Conservation (phyloP, 2,329 filamentous ascomycete genomes). For the Cladosporium phlei region DNA sequence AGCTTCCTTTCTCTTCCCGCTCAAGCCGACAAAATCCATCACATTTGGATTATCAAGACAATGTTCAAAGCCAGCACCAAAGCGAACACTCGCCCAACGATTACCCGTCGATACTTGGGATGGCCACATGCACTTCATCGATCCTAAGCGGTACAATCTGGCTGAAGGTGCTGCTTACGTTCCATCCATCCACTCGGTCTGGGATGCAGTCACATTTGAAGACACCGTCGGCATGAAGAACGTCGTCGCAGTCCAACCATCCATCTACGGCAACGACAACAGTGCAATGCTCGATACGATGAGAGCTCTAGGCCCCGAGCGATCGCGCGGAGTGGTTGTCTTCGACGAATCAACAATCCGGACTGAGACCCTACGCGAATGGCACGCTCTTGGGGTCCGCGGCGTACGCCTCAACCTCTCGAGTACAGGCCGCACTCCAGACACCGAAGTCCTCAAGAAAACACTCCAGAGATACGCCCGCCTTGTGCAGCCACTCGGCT, state of each 20-base stretch:
- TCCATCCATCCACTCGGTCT: slow-evolving; percentile 8
- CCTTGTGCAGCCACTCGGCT: slow-evolving; percentile 24
- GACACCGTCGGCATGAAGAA: slow-evolving; percentile 24
- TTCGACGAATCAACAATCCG: slow-evolving; percentile 25
- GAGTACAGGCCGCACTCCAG: slow-evolving; percentile 21
- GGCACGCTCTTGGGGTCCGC: slow-evolving; percentile 29
- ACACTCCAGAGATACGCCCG: slow-evolving; percentile 23
- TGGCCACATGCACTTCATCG: slow-evolving; percentile 58
- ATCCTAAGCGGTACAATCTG: slow-evolving; percentile 49
- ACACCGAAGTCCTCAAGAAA: slow-evolving; percentile 20
- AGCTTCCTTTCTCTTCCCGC: background rate
- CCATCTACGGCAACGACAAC: slow-evolving; percentile 32
- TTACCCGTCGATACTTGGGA: slow-evolving; percentile 5
- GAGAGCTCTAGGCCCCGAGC: slow-evolving; percentile 17
- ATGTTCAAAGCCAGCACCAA: background rate
- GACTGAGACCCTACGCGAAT: slow-evolving; percentile 20
- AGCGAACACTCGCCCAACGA: background rate
- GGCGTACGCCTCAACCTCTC: slow-evolving; percentile 32
- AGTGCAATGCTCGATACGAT: slow-evolving; percentile 30
- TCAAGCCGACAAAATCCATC: background rate
- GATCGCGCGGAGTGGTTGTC: slow-evolving; percentile 28
- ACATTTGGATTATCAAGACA: background rate
- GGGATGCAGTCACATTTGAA: slow-evolving; percentile 20
- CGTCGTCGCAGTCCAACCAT: slow-evolving; percentile 28
- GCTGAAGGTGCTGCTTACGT: slow-evolving; percentile 19